Conservation (phyloP, 2,329 filamentous ascomycete species). For the Orbilia brochopaga region DNA sequence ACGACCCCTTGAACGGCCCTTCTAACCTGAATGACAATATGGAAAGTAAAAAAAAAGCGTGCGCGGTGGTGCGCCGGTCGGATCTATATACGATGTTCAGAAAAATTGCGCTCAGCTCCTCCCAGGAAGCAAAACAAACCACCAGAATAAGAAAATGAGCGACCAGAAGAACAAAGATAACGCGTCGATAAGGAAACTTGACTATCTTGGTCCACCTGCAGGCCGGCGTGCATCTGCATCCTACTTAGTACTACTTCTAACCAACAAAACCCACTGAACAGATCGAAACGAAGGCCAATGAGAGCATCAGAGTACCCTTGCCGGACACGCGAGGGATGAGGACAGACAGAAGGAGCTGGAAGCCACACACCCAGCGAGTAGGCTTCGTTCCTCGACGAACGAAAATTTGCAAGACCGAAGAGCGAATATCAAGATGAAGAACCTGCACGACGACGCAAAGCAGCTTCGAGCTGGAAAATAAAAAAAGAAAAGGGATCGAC, state of each 20-base stretch:
- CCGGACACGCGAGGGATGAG: slow-evolving; percentile 1
- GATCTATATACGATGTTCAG: slow-evolving; percentile 47
- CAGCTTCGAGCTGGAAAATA: neutral
- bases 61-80: neutral
- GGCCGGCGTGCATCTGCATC: slow-evolving; percentile 5
- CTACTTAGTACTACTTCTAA: slow-evolving; percentile 1
- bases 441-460: neutral
- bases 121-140: slow-evolving; percentile 15
- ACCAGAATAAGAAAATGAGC: neutral
- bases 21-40: no score
- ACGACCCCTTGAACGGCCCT: no score
- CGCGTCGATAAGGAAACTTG: slow-evolving; percentile 40
- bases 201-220: slow-evolving; percentile 2
- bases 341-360: slow-evolving; percentile 3
- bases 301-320: slow-evolving; percentile 15
- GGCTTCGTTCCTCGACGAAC: slow-evolving; percentile 36
- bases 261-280: slow-evolving; percentile 17
- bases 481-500: neutral
- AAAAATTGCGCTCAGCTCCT: slow-evolving; percentile 30
- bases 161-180: no score
- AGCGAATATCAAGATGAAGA: slow-evolving; percentile 22
- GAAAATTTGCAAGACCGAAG: slow-evolving; percentile 1
- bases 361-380: slow-evolving; percentile 34
- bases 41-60: neutral
- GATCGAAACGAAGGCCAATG: slow-evolving; percentile 28